These are phyloP conservation scores for Mimosa bimucronata DNA, from an alignment of 306 rosid species.

Conservation along the genomic window DNA sequence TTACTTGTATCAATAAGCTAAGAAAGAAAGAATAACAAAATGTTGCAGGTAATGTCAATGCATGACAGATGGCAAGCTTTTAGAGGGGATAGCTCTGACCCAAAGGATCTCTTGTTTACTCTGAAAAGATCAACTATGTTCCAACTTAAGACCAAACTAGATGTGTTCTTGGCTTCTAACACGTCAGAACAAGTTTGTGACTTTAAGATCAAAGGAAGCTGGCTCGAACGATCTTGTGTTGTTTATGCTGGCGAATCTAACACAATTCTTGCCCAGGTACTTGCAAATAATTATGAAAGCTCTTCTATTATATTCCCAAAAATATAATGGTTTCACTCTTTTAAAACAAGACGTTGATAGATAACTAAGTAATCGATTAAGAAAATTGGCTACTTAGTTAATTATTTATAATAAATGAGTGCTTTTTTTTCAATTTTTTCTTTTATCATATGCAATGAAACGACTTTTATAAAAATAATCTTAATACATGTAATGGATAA, in stretches of 20 bases:
- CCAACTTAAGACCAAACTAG: slow-evolving; percentile 37
- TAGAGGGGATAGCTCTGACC: slow-evolving; percentile 1
- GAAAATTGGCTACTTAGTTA: too few species aligned
- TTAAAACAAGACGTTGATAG: too few species aligned
- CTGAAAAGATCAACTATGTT: slow-evolving; percentile 31
- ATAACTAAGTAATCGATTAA: too few species aligned
- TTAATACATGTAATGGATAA: too few species aligned
- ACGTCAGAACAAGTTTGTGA: slow-evolving; percentile 37
- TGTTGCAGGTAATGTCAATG: slow-evolving; percentile 12
- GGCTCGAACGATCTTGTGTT: slow-evolving; percentile 35
- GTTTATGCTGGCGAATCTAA: slow-evolving; percentile 54
- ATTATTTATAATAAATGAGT: too few species aligned
- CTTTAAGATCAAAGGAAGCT: slow-evolving; percentile 40
- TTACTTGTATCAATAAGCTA: too few species aligned
- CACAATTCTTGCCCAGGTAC: slow-evolving; percentile 46
- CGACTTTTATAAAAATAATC: too few species aligned
- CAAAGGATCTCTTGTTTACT: neutral
- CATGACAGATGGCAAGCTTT: slow-evolving; percentile 30
- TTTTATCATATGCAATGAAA: too few species aligned
- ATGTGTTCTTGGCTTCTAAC: slow-evolving; percentile 48
- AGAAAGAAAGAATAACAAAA: neutral
- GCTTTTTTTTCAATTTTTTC: too few species aligned
- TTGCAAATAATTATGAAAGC: too few species aligned
- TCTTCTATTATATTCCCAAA: too few species aligned
- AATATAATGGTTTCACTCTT: too few species aligned